These are phyloP conservation scores for Bruguiera hainesii DNA, from an alignment of 441 rosid genomes.

Conservation along the genomic window DNA sequence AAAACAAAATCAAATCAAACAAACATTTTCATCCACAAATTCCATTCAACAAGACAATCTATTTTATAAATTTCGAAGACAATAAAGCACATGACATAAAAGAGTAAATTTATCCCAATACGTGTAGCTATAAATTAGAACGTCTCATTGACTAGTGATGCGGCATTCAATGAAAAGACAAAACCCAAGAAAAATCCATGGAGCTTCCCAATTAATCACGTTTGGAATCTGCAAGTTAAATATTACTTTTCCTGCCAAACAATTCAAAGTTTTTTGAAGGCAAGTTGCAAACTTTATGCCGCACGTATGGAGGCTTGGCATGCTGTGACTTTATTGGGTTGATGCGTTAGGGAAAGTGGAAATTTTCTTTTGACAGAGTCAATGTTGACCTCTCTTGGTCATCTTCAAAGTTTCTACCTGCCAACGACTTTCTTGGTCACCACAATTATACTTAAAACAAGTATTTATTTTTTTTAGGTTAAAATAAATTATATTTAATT, in stretches of 20 bases:
- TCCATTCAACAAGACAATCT: background rate
- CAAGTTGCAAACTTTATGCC: background rate
- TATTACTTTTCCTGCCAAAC: background rate
- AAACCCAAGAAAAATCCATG: conserved; percentile 13
- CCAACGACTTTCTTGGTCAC: background rate
- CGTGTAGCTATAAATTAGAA: background rate
- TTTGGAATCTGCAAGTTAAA: background rate
- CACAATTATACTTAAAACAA: too few relatives aligned
- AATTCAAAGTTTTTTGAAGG: background rate
- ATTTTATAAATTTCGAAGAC: too few relatives aligned
- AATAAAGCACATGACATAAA: too few relatives aligned
- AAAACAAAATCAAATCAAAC: background rate
- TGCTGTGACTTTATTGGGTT: background rate
- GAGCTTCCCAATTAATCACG: conserved; percentile 13
- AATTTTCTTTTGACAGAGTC: conserved; percentile 20
- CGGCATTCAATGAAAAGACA: background rate
- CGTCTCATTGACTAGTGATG: background rate
- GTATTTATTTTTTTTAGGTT: too few relatives aligned
- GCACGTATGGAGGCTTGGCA: conserved; percentile 20
- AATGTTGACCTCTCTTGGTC: conserved; percentile 20
- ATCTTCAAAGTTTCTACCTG: conserved; percentile 14
- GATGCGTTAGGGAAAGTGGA: background rate
- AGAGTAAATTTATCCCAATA: too few relatives aligned
- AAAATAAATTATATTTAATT: too few relatives aligned
- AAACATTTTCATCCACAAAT: conserved; percentile 10